phyloP scores from a whole-genome alignment of 164 flowering plant species.

The Umbellularia californica region DNA sequence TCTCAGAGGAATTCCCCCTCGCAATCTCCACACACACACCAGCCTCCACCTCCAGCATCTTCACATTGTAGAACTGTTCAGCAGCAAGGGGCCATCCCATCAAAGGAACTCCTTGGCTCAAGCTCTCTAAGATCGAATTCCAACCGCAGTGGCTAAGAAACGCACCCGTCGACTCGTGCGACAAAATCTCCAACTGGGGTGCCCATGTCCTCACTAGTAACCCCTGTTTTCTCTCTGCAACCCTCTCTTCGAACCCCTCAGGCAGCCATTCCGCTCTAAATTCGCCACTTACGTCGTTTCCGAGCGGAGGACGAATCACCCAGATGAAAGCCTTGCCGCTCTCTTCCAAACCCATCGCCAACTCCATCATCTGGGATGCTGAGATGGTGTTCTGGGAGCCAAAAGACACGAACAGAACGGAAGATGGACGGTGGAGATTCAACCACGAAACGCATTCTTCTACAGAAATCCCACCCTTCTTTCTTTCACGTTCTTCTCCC shows the following conservation, averaged over 20 bases:
- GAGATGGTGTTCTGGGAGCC: constrained; percentile 56
- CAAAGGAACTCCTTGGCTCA: constrained; percentile 11
- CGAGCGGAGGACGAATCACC: constrained; percentile 32
- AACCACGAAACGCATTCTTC: constrained; percentile 31
- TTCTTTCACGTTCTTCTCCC: not conserved
- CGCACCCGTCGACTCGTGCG: constrained; percentile 8
- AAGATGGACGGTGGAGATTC: constrained; percentile 28
- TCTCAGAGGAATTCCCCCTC: not conserved
- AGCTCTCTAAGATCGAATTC: constrained; percentile 16
- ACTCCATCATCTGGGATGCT: constrained; percentile 39
- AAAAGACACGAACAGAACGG: constrained; percentile 55
- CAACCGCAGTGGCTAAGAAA: constrained; percentile 21
- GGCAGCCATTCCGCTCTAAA: constrained; percentile 24
- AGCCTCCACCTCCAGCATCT: constrained; percentile 12
- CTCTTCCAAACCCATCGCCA: constrained; percentile 53
- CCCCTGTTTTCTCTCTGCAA: constrained; percentile 9
- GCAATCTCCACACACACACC: constrained; percentile 16
- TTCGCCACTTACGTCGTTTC: constrained; percentile 12
- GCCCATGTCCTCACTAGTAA: constrained; percentile 11
- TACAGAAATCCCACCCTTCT: constrained; percentile 9
- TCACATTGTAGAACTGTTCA: constrained; percentile 13
- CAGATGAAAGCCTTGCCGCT: constrained; percentile 40
- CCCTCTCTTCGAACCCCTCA: constrained; percentile 13
- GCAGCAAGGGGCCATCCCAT: constrained; percentile 16
- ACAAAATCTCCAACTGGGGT: constrained; percentile 13